Evolutionary conservation across 805 yeast species (phyloP), one percentile per base, ranked within the genome.

Genomic region (Barnettozyma pratensis): DNA sequence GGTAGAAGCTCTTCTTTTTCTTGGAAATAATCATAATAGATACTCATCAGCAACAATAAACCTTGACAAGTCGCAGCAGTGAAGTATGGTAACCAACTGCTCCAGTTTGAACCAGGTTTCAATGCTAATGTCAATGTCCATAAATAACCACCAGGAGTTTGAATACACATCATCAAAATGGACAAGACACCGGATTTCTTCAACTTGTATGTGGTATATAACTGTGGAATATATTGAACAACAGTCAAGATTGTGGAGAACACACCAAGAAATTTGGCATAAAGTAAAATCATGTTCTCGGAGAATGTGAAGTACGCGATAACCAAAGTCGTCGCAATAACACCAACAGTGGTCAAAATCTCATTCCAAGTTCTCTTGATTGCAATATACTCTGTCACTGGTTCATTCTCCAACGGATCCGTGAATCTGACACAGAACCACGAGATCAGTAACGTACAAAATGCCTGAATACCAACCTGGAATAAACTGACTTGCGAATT

Each of bases 71-170:
- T 52, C 0, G 92, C 91, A 0, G 95, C 90, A 1, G 82, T 74
- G 41, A 86, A 72, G 58, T 83, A 85, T 8, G 95, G 88, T 37
- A 87, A 60, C 95, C 96, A 88, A 10, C 90, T 80, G 56, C 92
- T 83, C 96, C 96, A 88, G 52, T 79, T 79, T 1, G 92, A 79
- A 7, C 88, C 94, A 39, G 85, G 85, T 42, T 90, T 79, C 50
- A 78, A 63, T 47, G 79, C 84, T 45, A 88, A 69, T 1, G 87
- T 79, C n/a, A 79, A 73, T 3, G 94, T 78, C 86, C 92, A 88
- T 2, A 87, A 48, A 54, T 77, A 84, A 14, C 96, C 96, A 12
- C 96, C 96, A 0, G 96, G 96, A 19, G 95, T 87, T 63, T 88
- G 96, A 54, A 89, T 75, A 39, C 81, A 68, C 92, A 88, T 85